Evolutionary conservation across 345 rosid genomes (phyloP).

Genomic region (Hibiscus trionum): DNA sequence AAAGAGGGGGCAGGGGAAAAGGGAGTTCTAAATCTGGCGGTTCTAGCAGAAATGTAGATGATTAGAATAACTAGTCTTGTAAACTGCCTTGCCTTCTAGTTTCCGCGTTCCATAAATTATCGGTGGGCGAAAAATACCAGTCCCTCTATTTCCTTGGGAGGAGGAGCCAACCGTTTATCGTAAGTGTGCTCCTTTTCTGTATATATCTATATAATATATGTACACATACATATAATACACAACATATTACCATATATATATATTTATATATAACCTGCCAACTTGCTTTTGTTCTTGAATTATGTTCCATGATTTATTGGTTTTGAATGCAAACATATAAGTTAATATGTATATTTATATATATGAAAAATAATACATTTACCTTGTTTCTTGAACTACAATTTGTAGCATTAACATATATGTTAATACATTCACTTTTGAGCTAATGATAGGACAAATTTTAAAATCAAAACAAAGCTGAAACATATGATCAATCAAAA

Average conservation of each 20-base stretch:
- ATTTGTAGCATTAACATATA: neutral
- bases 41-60: conserved; percentile 31
- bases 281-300: neutral
- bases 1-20: conserved; percentile 42
- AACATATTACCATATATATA: neutral
- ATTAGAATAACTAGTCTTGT: conserved; percentile 22
- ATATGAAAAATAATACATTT: neutral
- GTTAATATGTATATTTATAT: neutral
- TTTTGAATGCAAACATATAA: neutral
- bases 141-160: neutral
- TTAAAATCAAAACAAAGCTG: neutral
- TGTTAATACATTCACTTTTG: neutral
- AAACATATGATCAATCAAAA: neutral
- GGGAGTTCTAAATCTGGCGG: conserved; percentile 37
- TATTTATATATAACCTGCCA: neutral
- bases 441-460: neutral
- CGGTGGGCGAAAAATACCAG: neutral
- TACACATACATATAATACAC: neutral
- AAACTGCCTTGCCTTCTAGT: conserved; percentile 35
- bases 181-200: neutral
- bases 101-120: neutral
- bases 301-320: neutral
- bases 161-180: neutral
- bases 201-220: neutral
- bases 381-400: neutral